A percentile compares a stretch with the other conserved stretches of the same genome.
Conservation (phyloP, 106 monocot species). For the Acorus gramineus region DNA sequence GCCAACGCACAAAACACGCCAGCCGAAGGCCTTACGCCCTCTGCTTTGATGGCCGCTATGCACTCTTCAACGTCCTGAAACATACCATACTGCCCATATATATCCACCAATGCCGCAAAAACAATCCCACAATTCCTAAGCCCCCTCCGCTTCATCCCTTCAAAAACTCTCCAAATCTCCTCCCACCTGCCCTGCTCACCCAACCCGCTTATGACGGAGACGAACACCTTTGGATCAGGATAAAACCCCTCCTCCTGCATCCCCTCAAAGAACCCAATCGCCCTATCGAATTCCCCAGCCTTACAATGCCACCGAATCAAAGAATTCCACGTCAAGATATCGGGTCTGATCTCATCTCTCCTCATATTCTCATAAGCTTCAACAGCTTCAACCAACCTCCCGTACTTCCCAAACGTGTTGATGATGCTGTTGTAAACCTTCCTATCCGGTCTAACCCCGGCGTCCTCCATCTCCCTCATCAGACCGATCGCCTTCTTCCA, state of each 20-base stretch:
- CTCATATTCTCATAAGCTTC: constrained; percentile 54
- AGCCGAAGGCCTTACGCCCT: constrained; percentile 52
- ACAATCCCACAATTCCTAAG: constrained; percentile 41
- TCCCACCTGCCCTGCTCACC: constrained; percentile 74
- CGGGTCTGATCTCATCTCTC: constrained; percentile 36
- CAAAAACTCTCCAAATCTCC: constrained; percentile 46
- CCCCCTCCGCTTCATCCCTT: constrained; percentile 44
- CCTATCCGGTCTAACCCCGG: constrained; percentile 23
- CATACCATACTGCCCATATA: constrained; percentile 78
- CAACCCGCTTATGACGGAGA: constrained; percentile 40
- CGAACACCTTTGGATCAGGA: constrained; percentile 65
- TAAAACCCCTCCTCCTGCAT: constrained; percentile 76
- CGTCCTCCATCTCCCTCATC: constrained; percentile 47
- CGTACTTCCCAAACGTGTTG: constrained; percentile 55
- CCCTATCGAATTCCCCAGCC: constrained; percentile 41
- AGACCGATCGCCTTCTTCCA: constrained; percentile 70
- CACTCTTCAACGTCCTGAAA: constrained; percentile 49
- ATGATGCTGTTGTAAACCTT: constrained; percentile 52
- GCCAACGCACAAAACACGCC: constrained; percentile 61
- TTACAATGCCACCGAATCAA: constrained; percentile 58
- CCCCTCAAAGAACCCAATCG: constrained; percentile 30
- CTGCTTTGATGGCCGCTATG: constrained; percentile 49
- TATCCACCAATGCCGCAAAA: constrained; percentile 64
- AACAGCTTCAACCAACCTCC: constrained; percentile 36
- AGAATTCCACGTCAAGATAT: constrained; percentile 59